These are phyloP conservation scores for Haplosporangium sp. DNA, from an alignment of 371 early-diverging fungal genomes.

Conservation along the genomic window DNA sequence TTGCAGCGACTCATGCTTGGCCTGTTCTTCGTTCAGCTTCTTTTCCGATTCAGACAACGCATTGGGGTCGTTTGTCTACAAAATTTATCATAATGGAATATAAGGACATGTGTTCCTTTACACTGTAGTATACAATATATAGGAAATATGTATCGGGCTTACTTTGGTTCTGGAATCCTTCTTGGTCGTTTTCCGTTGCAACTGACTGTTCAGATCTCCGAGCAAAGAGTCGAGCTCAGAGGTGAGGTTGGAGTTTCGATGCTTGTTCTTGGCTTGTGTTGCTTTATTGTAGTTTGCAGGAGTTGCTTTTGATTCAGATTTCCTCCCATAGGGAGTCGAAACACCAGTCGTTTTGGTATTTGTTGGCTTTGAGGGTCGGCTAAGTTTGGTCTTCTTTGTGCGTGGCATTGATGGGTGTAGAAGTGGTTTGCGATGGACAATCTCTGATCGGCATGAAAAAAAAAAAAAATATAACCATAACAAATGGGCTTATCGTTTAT, in stretches of 20 bases:
- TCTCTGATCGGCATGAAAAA: too few relatives aligned
- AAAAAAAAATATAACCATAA: too few relatives aligned
- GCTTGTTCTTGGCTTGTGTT: conserved; percentile 38
- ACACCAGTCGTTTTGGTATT: too few relatives aligned
- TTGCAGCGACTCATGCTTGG: conserved; percentile 44
- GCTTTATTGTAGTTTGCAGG: conserved; percentile 9
- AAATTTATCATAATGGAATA: neutral
- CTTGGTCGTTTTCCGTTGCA: conserved; percentile 50
- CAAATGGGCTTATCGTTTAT: too few relatives aligned
- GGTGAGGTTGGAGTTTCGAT: conserved; percentile 37
- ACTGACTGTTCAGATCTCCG: conserved; percentile 44
- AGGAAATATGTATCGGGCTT: neutral
- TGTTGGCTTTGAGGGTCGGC: too few relatives aligned
- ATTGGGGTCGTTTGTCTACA: neutral
- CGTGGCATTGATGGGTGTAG: too few relatives aligned
- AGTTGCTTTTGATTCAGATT: too few relatives aligned
- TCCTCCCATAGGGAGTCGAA: too few relatives aligned
- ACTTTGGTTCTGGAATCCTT: conserved; percentile 15
- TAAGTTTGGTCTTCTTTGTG: too few relatives aligned
- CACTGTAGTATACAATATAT: neutral
- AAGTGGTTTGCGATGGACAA: too few relatives aligned
- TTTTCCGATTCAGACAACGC: conserved; percentile 26
- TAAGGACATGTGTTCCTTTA: neutral
- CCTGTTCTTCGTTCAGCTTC: conserved; percentile 41
- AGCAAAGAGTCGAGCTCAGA: conserved; percentile 52